phyloP scores from a whole-genome alignment of 2,329 filamentous ascomycete species.

The Trichoderma aggressivum region DNA sequence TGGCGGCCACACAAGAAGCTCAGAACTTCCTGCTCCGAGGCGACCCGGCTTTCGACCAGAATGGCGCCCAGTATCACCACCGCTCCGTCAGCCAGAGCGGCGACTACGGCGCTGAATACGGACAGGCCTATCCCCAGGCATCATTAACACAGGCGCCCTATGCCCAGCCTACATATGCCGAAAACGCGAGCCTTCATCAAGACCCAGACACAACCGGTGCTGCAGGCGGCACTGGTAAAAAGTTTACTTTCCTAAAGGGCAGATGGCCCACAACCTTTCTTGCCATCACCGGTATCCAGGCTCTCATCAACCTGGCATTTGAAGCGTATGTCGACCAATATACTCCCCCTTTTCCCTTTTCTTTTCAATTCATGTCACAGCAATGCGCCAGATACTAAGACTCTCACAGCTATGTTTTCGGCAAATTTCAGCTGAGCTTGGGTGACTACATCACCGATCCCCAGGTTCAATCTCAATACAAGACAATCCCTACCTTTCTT shows the following conservation, averaged over 20 bases:
- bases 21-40: slow-evolving; percentile 39
- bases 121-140: slow-evolving; percentile 34
- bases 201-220: slow-evolving; percentile 33
- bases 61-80: slow-evolving; percentile 26
- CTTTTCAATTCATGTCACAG: neutral
- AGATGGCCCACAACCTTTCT: slow-evolving; percentile 89
- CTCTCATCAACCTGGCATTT: slow-evolving; percentile 73
- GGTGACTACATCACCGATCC: slow-evolving; percentile 38
- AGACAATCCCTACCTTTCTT: slow-evolving; percentile 89
- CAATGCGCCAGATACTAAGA: slow-evolving; percentile 17
- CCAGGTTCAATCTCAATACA: slow-evolving; percentile 50
- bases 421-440: slow-evolving; percentile 69
- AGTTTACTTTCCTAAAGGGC: slow-evolving; percentile 73
- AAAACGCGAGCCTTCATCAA: slow-evolving; percentile 30
- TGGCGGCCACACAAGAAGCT: slow-evolving; percentile 42
- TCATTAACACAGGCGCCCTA: slow-evolving; percentile 28
- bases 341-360: neutral
- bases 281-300: slow-evolving; percentile 69
- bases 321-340: slow-evolving; percentile 66
- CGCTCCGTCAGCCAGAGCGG: slow-evolving; percentile 27
- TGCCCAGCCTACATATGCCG: slow-evolving; percentile 28
- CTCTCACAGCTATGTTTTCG: slow-evolving; percentile 75
- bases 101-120: slow-evolving; percentile 32
- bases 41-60: slow-evolving; percentile 38
- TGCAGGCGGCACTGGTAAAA: slow-evolving; percentile 31